Evolutionary conservation across 1,284 basidiomycete genomes (phyloP).

Genomic region (Sporisorium reilianum): DNA sequence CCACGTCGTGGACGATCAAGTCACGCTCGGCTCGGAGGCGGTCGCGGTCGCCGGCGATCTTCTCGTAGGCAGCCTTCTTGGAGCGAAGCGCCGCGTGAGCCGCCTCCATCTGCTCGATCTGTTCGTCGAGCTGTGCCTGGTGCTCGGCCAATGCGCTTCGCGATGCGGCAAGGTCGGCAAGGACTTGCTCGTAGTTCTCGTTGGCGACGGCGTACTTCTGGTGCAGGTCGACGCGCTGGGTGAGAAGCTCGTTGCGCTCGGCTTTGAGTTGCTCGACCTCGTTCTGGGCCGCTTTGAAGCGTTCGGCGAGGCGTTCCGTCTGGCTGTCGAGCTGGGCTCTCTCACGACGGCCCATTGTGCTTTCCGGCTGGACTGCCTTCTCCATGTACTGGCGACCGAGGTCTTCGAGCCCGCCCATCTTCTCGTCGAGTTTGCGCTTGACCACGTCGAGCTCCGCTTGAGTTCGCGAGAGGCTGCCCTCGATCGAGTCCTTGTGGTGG

Average conservation of each 20-base stretch:
- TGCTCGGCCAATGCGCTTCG: slow-evolving; percentile 46
- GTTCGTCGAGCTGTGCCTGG: slow-evolving; percentile 57
- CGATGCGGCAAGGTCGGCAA: slow-evolving; percentile 39
- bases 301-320: slow-evolving; percentile 40
- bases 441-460: slow-evolving; percentile 40
- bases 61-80: slow-evolving; percentile 39
- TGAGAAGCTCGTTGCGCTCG: slow-evolving; percentile 46
- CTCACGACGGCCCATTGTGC: slow-evolving; percentile 16
- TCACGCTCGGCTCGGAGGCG: slow-evolving; percentile 44
- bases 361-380: slow-evolving; percentile 18
- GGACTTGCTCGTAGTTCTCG: slow-evolving; percentile 42
- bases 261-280: slow-evolving; percentile 47
- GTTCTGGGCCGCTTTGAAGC: slow-evolving; percentile 37
- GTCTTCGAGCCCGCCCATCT: slow-evolving; percentile 43
- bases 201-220: slow-evolving; percentile 36
- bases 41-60: slow-evolving; percentile 49
- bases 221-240: slow-evolving; percentile 46
- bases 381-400: slow-evolving; percentile 34
- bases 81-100: slow-evolving; percentile 42
- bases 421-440: slow-evolving; percentile 47
- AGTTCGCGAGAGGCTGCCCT: slow-evolving; percentile 35
- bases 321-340: slow-evolving; percentile 17
- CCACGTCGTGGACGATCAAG: slow-evolving; percentile 52
- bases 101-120: slow-evolving; percentile 53
- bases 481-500: slow-evolving; percentile 42